Conservation (phyloP, 1,139 yeast genomes). For the Protomyces pachydermus region DNA sequence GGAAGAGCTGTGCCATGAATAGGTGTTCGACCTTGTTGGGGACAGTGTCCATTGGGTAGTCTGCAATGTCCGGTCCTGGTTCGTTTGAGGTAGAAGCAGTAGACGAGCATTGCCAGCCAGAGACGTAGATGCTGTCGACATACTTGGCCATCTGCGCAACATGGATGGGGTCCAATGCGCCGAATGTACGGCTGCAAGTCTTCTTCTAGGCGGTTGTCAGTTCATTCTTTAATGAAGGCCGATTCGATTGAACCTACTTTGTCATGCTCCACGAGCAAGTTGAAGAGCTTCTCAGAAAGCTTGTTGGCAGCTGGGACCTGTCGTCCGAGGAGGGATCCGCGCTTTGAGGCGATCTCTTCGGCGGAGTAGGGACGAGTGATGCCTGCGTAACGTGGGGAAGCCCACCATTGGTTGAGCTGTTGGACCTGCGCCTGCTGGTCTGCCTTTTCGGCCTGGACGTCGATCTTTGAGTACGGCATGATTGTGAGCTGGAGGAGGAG, state of each 20-base stretch:
- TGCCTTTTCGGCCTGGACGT: constrained; percentile 57
- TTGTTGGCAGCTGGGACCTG: constrained; percentile 63
- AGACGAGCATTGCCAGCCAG: constrained; percentile 98
- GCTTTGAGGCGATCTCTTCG: constrained; percentile 82
- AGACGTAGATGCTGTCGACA: constrained; percentile 82
- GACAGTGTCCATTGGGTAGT: constrained; percentile 96
- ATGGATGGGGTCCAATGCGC: constrained; percentile 95
- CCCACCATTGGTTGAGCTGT: constrained; percentile 84
- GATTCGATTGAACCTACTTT: constrained; percentile 1
- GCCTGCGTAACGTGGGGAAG: constrained; percentile 81
- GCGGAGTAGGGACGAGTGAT: constrained; percentile 87
- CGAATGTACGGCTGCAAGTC: constrained; percentile 84
- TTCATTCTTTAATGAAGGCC: neutral
- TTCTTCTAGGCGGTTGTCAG: neutral
- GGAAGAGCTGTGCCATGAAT: constrained; percentile 95
- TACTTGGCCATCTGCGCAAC: constrained; percentile 95
- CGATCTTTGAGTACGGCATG: constrained; percentile 50
- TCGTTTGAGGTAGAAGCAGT: constrained; percentile 96
- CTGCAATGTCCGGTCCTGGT: constrained; percentile 97
- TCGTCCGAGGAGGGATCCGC: constrained; percentile 77
- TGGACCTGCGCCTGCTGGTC: constrained; percentile 64
- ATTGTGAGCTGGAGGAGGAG: neutral
- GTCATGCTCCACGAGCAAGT: constrained; percentile 32
- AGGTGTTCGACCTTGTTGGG: constrained; percentile 97
- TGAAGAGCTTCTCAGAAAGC: constrained; percentile 72